Evolutionary conservation across 768 basidiomycete species (phyloP).

Genomic region (Kwoniella mangroviensis): DNA sequence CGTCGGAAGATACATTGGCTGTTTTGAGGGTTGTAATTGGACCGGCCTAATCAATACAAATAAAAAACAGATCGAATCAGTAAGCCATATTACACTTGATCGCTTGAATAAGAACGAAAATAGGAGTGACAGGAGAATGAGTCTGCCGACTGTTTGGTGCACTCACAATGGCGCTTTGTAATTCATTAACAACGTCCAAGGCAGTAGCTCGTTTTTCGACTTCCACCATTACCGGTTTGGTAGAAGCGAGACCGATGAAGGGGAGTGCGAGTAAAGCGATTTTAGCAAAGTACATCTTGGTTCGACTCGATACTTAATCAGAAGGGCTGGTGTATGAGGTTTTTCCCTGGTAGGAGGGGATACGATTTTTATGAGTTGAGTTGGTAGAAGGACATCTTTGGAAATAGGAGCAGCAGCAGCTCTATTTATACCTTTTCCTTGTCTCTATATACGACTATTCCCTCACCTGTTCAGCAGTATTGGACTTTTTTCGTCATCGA

Average conservation of each 20-base stretch:
- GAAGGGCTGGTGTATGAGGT: not conserved
- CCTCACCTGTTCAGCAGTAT: no score
- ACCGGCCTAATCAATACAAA: slow-evolving; percentile 2
- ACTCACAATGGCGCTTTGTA: slow-evolving; percentile 22
- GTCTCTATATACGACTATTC: no score
- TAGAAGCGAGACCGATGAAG: slow-evolving; percentile 10
- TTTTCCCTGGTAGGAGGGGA: no score
- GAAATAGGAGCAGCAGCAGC: no score
- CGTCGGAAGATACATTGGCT: slow-evolving; percentile 8
- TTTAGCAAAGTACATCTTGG: slow-evolving; percentile 25
- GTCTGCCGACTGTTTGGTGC: no score
- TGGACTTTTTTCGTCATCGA: no score
- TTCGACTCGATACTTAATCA: not conserved
- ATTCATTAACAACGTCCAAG: slow-evolving; percentile 3
- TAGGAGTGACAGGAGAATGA: not conserved
- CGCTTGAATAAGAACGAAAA: not conserved
- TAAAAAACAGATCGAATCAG: not conserved
- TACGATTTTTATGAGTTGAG: no score
- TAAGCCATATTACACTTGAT: no score
- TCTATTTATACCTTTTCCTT: no score
- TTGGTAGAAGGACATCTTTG: no score
- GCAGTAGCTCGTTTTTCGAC: slow-evolving; percentile 9
- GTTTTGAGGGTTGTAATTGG: slow-evolving; percentile 18
- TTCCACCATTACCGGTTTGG: not conserved
- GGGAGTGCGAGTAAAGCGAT: slow-evolving; percentile 25